Evolutionary conservation across 805 yeast genomes (phyloP), one percentile per base, ranked within the genome.

Genomic region (Ogataea nakhonphanomensis): DNA sequence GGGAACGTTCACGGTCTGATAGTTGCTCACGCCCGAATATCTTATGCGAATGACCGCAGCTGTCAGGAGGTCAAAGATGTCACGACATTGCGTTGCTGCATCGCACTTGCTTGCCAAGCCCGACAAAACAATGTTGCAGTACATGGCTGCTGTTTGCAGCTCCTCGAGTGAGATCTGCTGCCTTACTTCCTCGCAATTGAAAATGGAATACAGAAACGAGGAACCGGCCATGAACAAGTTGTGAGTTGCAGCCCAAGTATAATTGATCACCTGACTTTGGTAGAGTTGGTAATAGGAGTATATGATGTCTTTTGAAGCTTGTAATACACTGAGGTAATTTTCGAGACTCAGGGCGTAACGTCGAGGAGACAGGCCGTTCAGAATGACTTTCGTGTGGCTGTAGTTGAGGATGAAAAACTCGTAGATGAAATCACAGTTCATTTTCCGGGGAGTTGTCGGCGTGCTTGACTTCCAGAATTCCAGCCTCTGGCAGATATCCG

Each of bases 161-260:
- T 72, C 77, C 15, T 69, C 67, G 14, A 77, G 49, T 1, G 72
- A 58, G 13, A 78, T 70, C 5, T 64, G 62, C 5, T 61, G 55
- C 15, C 82, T 59, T 2, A 74, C 76, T 33, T 70, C 73, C n/a
- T 69, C 69, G 26, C 85, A 76, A 57, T 83, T 83, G 58, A 84
- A 88, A 10, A 87, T 69, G 1, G 89, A 75, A 57, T 84, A 88
- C 31, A 89, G 66, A 51, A 79, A 88, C 1, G 95, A 83, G 21
- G 91, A 83, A 1, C 95, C 95, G 0, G 95, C 90, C 84, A 85
- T 82, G 57, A 87, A 87, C 39, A 87, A 66, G 57, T 87, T 88
- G 59, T 88, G 95, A 3, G 87, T 90, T 0, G 95, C 93, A 2
- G 89, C 90, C 96, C 96, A 89, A 0, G 96, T 86, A 61, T 85